Base-by-base conservation (phyloP, 2,329 filamentous ascomycete genomes). In the Thyridium curvatum region DNA sequence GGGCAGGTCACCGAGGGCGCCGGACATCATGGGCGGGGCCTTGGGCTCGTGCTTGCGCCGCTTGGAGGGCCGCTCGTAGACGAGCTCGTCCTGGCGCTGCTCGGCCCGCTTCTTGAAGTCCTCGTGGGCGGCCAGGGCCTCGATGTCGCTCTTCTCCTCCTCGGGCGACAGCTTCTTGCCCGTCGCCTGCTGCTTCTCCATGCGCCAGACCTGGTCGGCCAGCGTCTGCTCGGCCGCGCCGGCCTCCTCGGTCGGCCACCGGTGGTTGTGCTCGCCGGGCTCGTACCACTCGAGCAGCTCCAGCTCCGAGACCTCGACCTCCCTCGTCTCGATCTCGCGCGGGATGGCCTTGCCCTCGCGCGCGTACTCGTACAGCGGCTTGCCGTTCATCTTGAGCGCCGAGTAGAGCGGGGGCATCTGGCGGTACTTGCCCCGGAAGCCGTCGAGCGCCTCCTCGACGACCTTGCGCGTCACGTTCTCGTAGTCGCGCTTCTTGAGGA, bases 331-430 rank as follows among this genome's bases (percentile, higher is more conserved):
- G 42, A 98, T 93, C 58, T 94, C 84, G 40, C 84, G 72, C 0
- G 93, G 93, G 13, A 95, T 82, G 29, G 86, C 79, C 54, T 84
- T 88, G 13, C 93, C 93, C 58, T 90, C 87, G 35, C 93, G 76
- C 15, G 93, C 93, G 61, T 97, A 97, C 64, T 98, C 90, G 59
- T 98, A 98, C 35, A 96, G 72, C 28, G 87, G 85, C 69, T 96
- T 96, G 3, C 93, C 93, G 49, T 96, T 79, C 61, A 96, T 87
- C 60, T 91, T 90, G 45, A 97, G 71, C 9, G 93, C 93, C 21
- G 88, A 95, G 62, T 90, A 98, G 15, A 98, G 77, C 6, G 91
- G 91, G 30, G 93, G 93, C 49, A 86, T 82, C 68, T 98, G 93
- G 68, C 86, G 82, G 52, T 88, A 88, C 50, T 84, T 84, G 13